Conservation (phyloP, 768 basidiomycete genomes). For the Brasilioporus rufonigricans region DNA sequence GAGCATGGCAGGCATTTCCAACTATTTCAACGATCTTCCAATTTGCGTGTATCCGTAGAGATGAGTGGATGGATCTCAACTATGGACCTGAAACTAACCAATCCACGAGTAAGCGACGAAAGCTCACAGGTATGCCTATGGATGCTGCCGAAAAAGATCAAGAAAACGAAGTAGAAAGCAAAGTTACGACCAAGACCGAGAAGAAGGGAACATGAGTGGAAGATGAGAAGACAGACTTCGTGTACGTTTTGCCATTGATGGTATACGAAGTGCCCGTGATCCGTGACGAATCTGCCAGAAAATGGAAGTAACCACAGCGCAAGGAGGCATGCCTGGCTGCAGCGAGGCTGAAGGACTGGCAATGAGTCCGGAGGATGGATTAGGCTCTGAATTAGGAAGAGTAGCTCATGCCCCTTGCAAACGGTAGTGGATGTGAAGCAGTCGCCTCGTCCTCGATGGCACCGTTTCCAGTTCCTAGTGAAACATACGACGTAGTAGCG, state of each 20-base stretch:
- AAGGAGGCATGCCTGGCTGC: not conserved
- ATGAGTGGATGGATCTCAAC: not conserved
- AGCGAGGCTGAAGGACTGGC: not conserved
- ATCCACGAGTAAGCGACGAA: not conserved
- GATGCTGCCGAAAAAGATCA: not conserved
- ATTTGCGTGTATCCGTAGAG: not conserved
- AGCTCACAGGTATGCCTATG: conserved; percentile 3
- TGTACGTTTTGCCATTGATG: not conserved
- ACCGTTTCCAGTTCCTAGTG: not conserved
- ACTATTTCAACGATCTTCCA: not conserved
- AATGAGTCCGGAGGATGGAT: not conserved
- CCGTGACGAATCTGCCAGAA: not conserved
- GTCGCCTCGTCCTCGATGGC: not conserved
- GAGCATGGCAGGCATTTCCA: not conserved
- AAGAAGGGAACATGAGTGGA: not conserved
- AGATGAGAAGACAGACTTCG: not conserved
- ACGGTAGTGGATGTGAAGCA: conserved; percentile 6
- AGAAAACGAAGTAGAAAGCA: conserved; percentile 1
- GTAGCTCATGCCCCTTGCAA: conserved; percentile 29
- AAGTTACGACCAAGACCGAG: not conserved
- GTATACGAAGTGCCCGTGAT: conserved; percentile 5
- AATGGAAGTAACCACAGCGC: not conserved
- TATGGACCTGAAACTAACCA: not conserved
- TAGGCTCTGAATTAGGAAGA: conserved; percentile 6
- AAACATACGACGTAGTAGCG: conserved; percentile 27